Evolutionary conservation across 768 basidiomycete genomes (phyloP), one percentile per base, ranked within the genome.

Genomic region (Crepidotus variabilis): DNA sequence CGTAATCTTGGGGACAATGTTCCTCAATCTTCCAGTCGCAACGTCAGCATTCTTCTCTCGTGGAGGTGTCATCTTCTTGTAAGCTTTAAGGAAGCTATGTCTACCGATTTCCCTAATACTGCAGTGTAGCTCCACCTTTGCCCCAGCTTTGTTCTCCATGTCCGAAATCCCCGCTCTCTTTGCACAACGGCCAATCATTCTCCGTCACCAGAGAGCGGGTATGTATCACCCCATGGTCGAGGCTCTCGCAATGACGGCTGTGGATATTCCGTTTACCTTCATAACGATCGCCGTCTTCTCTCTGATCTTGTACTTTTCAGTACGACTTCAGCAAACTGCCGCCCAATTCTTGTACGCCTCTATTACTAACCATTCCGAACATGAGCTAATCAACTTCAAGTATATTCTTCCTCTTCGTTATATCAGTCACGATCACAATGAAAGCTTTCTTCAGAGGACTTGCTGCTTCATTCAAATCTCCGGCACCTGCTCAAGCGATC

Each of bases 61-160:
- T 18, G 89, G 88, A 39, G 85, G 90, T 71, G 76, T 87, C 21
- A 73, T 93, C 18, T 92, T 88, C 79, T 90, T 91, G 80, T 86
- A 66, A 33, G 81, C 71, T 23, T 10, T 21, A n/a, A n/a, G n/a
- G n/a, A n/a, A n/a, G n/a, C n/a, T n/a, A n/a, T n/a, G n/a, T n/a
- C n/a, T n/a, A n/a, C n/a, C n/a, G n/a, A n/a, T n/a, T n/a, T 51
- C 47, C 46, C 51, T 36, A 18, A 60, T 9, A 43, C 16, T 16
- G 33, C 24, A 50, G 39, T 57, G 20, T 50, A 87, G 85, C 52
- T 68, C 85, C 1, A 67, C 87, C 4, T 75, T 88, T 13, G 83
- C 87, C 58, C 71, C 80, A 2, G 84, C 82, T 0, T 66, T 90
- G 21, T 75, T 78, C 2, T 72, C 78, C n/a, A 79, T 86, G 81